A percentile compares a stretch with the other conserved stretches of the same genome.
These are phyloP conservation scores for Blastocystis sp. DNA, from an alignment of 352 stramenopile species.

Conservation along the genomic window DNA sequence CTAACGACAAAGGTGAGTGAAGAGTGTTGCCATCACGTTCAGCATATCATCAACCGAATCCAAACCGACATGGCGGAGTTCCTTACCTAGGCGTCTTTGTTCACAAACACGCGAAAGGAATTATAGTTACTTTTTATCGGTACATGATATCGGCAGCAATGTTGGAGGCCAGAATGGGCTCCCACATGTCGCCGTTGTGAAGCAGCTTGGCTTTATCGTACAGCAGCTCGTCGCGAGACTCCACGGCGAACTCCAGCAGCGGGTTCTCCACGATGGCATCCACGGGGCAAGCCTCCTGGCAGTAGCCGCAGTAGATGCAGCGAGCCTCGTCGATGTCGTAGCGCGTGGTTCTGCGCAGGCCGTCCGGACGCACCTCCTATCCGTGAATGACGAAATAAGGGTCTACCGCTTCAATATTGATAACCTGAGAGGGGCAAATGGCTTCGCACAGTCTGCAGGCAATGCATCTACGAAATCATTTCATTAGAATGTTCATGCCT, in stretches of 20 bases:
- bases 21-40: not conserved
- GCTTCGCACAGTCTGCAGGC: slow-evolving; percentile 99
- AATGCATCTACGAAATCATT: slow-evolving; percentile 84
- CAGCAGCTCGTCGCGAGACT: slow-evolving; percentile 97
- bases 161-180: slow-evolving; percentile 98
- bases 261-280: slow-evolving; percentile 99
- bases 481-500: slow-evolving; percentile 75
- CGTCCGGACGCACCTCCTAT: slow-evolving; percentile 89
- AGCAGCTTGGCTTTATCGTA: slow-evolving; percentile 99
- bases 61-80: slow-evolving; percentile 34
- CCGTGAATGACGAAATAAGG: slow-evolving; percentile 72
- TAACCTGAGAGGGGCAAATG: slow-evolving; percentile 96
- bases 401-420: slow-evolving; percentile 91
- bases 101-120: slow-evolving; percentile 54
- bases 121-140: slow-evolving; percentile 81
- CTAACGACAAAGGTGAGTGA: not conserved
- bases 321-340: slow-evolving; percentile 99
- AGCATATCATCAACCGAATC: slow-evolving; percentile 7
- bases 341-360: slow-evolving; percentile 92
- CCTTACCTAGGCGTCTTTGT: not conserved
- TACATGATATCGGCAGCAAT: slow-evolving; percentile 96
- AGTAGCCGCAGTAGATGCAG: slow-evolving; percentile 99
- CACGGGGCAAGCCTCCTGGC: slow-evolving; percentile 90
- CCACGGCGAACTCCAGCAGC: slow-evolving; percentile 98
- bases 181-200: slow-evolving; percentile 98